phyloP scores from a whole-genome alignment of 768 basidiomycete species.

The Hygrophorus pudorinus region DNA sequence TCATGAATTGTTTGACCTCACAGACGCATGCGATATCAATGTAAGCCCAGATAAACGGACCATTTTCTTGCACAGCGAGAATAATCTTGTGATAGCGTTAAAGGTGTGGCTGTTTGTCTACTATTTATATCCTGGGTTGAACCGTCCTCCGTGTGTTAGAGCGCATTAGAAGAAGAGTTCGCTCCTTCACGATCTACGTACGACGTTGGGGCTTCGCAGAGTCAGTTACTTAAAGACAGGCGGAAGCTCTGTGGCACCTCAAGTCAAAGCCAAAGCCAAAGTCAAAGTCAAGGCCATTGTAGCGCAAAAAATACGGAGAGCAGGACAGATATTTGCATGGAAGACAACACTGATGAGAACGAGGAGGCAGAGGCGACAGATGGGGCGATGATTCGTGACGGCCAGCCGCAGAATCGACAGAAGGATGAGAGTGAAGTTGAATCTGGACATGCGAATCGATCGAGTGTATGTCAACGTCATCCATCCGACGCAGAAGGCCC shows the following conservation, averaged over 20 bases:
- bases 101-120: slow-evolving; percentile 41
- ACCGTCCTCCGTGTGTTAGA: slow-evolving; percentile 26
- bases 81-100: slow-evolving; percentile 63
- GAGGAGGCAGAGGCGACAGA: slow-evolving; percentile 7
- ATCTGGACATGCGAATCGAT: no score
- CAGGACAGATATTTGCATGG: no score
- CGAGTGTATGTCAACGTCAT: no score
- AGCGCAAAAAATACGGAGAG: no score
- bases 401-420: no score
- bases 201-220: slow-evolving; percentile 30
- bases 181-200: slow-evolving; percentile 67
- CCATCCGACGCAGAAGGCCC: no score
- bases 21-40: slow-evolving; percentile 85
- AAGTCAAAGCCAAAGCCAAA: no score
- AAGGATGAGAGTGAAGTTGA: no score
- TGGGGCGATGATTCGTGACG: slow-evolving; percentile 1
- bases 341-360: no score
- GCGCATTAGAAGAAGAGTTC: slow-evolving; percentile 57
- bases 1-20: background rate
- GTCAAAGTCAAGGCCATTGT: no score
- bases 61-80: slow-evolving; percentile 83
- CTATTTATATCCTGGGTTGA: background rate
- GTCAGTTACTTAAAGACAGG: background rate
- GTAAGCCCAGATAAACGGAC: slow-evolving; percentile 97
- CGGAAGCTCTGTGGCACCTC: background rate